Percentiles rank a stretch among this genome's conserved stretches.
Conservation (phyloP, 306 rosid genomes). For the Malus sylvestris region DNA sequence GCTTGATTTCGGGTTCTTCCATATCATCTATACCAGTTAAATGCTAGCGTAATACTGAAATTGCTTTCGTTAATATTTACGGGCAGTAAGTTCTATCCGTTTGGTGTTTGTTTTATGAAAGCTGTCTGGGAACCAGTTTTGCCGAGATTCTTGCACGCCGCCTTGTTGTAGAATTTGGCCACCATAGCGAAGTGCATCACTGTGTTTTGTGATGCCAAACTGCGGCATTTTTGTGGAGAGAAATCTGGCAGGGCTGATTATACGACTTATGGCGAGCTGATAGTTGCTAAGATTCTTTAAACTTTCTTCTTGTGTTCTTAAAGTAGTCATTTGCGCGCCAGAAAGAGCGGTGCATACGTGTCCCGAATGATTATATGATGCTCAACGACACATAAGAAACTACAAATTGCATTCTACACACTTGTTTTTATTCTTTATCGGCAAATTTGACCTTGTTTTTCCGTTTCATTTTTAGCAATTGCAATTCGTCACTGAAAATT, state of each 20-base stretch:
- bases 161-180: neutral
- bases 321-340: neutral
- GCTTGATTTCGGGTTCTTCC: neutral
- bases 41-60: constrained; percentile 2
- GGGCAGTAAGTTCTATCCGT: neutral
- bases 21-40: neutral
- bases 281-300: neutral
- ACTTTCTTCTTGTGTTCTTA: neutral
- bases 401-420: neutral
- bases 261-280: neutral
- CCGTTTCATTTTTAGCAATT: neutral
- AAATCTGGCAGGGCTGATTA: neutral
- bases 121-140: neutral
- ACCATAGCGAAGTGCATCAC: neutral
- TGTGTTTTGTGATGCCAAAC: neutral
- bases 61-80: neutral
- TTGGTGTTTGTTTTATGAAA: no score
- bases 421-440: neutral
- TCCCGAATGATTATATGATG: neutral
- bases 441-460: neutral
- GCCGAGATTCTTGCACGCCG: neutral
- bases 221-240: neutral
- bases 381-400: neutral
- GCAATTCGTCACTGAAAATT: neutral
- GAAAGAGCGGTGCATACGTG: neutral